Evolutionary conservation across 208 protist species (phyloP), one percentile per base, ranked within the genome.

Genomic region (Phytomonas serpens): DNA sequence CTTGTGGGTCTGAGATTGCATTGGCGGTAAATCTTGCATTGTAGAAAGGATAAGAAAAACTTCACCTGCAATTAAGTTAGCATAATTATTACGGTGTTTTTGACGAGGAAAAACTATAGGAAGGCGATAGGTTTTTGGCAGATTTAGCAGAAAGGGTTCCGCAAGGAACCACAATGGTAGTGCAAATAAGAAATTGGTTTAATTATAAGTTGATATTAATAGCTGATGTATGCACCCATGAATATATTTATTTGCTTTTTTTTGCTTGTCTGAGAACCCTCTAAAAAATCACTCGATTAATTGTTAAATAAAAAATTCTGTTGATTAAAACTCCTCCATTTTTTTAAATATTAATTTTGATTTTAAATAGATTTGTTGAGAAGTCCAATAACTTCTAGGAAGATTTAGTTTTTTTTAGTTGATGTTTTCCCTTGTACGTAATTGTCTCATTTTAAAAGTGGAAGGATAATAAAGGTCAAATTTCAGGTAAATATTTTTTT

Each of bases 1-100:
- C 76, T 73, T 37, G 74, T 34, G 87, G 87, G 6, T 76, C 72
- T n/a, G 71, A 76, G 37, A 31, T 71, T 13, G 72, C 72, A 16
- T 40, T 76, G 23, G 34, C 36, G 32, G 64, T 76, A 13, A 76
- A 76, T 47, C 42, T 76, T 47, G 61, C 32, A 33, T 42, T 76
- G 2, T 76, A 42, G 68, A n/a, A 1, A 10, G 33, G 23, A 70
- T 27, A 51, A 19, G 40, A 19, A 11, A 51, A 51, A 51, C 9
- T 23, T 19, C 40, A 3, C 16, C 40, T 19, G 40, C 4, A 19
- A 51, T 1, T 51, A 2, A 14, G 40, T 51, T 14, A 1, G 40
- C 40, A 19, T 51, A 51, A 51, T 3, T 51, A 19, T 51, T 51
- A 3, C 40, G 40, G 40, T 19, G 9, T 19, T 51, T 51, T 51